Conservation (phyloP, 768 basidiomycete genomes). For the Russula sp. region DNA sequence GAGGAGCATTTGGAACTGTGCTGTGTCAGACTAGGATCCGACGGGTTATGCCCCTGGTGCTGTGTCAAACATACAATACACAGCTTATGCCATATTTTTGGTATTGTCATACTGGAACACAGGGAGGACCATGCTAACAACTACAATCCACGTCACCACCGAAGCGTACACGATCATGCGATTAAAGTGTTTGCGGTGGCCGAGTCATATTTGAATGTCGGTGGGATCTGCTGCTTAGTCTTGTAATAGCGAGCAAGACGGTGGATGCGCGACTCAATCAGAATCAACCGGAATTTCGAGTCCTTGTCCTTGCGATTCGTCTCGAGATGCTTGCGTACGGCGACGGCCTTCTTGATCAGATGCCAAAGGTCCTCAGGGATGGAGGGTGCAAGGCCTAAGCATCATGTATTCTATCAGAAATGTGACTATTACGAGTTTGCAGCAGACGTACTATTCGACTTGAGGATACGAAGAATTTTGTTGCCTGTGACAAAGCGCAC, state of each 20-base stretch:
- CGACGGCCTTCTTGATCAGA: conserved; percentile 99
- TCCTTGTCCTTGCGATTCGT: conserved; percentile 99
- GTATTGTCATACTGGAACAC: conserved; percentile 26
- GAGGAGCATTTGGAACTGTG: conserved; percentile 61
- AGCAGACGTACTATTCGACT: conserved; percentile 72
- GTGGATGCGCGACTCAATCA: conserved; percentile 99
- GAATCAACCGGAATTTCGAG: conserved; percentile 93
- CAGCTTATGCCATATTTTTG: conserved; percentile 17
- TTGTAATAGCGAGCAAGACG: conserved; percentile 98
- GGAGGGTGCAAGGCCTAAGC: conserved; percentile 89
- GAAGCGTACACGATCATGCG: conserved; percentile 47
- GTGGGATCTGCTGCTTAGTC: conserved; percentile 95
- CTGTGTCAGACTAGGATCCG: neutral
- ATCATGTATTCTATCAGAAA: conserved; percentile 3
- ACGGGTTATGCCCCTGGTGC: neutral
- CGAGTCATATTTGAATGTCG: conserved; percentile 98
- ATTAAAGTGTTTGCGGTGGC: conserved; percentile 90
- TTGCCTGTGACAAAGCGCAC: conserved; percentile 98
- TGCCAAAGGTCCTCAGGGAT: conserved; percentile 99
- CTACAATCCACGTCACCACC: neutral
- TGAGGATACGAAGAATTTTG: conserved; percentile 98
- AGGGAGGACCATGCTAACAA: conserved; percentile 16
- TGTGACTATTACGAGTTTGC: neutral
- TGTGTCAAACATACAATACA: neutral
- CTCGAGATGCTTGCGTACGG: conserved; percentile 98